Percentiles rank a stretch among this genome's conserved stretches.
These are phyloP conservation scores for Kappamyces sp. DNA, from an alignment of 192 early-diverging fungal species.

Conservation along the genomic window DNA sequence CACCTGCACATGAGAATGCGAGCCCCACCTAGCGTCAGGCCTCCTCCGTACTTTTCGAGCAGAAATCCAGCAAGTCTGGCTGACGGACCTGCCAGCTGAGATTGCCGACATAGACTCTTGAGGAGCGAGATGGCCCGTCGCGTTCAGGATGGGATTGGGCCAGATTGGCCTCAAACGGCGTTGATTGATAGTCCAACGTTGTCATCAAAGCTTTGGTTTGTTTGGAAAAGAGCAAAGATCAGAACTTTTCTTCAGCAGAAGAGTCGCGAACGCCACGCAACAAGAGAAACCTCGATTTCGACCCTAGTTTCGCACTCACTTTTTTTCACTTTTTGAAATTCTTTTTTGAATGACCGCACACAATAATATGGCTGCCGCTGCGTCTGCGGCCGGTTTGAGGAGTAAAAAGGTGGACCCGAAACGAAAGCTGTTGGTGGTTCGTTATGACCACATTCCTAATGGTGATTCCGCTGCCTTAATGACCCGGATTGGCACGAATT, in stretches of 20 bases:
- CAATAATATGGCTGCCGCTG: not conserved
- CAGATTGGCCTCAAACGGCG: not conserved
- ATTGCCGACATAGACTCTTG: conserved; percentile 79
- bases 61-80: conserved; percentile 72
- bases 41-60: conserved; percentile 64
- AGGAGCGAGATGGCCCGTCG: conserved; percentile 11
- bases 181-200: too few species aligned
- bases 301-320: not conserved
- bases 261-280: too few species aligned
- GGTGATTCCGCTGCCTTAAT: conserved; percentile 69
- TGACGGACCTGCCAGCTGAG: conserved; percentile 67
- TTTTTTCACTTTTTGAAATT: conserved; percentile 1
- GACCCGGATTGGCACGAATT: conserved; percentile 55
- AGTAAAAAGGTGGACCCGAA: conserved; percentile 82
- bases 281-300: not conserved
- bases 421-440: conserved; percentile 73
- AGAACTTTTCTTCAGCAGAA: too few species aligned
- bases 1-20: not conserved
- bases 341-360: not conserved
- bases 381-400: conserved; percentile 19
- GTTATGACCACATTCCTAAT: conserved; percentile 75
- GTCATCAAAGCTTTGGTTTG: too few species aligned
- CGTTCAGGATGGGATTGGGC: not conserved
- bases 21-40: not conserved
- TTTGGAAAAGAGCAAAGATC: too few species aligned